Evolutionary conservation across 176 grass and related monocot species (phyloP).

Genomic region (Phyllostachys edulis): DNA sequence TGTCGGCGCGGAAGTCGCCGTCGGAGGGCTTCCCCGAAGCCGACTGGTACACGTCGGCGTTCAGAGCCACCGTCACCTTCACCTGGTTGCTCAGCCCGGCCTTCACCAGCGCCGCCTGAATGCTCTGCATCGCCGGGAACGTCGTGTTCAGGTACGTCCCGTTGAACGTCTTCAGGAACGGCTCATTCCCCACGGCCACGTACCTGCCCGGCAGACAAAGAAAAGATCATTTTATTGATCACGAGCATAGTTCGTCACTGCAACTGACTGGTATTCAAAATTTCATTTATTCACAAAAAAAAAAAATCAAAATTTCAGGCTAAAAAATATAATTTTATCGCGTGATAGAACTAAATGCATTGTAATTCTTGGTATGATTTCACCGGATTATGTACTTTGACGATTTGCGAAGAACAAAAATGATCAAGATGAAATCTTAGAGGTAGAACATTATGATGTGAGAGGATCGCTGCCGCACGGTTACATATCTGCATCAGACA

Average conservation of each 20-base stretch:
- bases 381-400: neutral
- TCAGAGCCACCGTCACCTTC: constrained; percentile 76
- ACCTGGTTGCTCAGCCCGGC: constrained; percentile 58
- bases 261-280: neutral
- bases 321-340: neutral
- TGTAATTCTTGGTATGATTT: neutral
- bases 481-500: constrained; percentile 24
- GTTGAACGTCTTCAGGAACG: constrained; percentile 74
- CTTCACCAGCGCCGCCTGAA: constrained; percentile 69
- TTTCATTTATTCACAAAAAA: neutral
- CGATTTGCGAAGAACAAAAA: neutral
- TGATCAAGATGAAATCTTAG: neutral
- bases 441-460: neutral
- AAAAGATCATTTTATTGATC: neutral
- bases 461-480: neutral
- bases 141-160: constrained; percentile 70
- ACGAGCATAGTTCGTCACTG: neutral
- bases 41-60: constrained; percentile 80
- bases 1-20: constrained; percentile 72
- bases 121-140: constrained; percentile 78
- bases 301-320: neutral
- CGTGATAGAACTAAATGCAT: neutral
- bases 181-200: constrained; percentile 83
- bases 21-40: constrained; percentile 56
- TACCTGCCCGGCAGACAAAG: constrained; percentile 36